A percentile compares a stretch with the other conserved stretches of the same genome.
phyloP scores from a whole-genome alignment of 495 filamentous ascomycete species.

The Tuber calosporum region DNA sequence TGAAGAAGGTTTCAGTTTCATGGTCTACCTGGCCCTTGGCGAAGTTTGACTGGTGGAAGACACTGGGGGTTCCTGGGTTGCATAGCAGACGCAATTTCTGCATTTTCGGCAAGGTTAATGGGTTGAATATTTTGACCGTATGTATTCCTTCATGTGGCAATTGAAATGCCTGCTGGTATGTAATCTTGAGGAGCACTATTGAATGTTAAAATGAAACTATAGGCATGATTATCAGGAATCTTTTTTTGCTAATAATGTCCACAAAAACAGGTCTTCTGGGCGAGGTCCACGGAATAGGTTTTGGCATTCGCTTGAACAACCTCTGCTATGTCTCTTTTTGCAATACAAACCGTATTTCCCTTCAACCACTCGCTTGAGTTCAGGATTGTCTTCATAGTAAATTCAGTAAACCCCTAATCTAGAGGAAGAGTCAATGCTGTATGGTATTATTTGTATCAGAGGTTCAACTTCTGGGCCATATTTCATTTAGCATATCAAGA shows the following conservation, averaged over 20 bases:
- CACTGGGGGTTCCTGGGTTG: neutral
- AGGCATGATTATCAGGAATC: neutral
- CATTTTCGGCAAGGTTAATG: neutral
- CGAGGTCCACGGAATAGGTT: neutral
- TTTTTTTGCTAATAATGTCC: neutral
- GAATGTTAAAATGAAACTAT: neutral
- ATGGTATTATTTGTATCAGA: neutral
- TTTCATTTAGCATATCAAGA: constrained; percentile 8
- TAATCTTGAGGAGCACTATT: too few species aligned
- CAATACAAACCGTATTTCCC: neutral
- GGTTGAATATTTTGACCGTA: neutral
- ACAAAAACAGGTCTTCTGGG: neutral
- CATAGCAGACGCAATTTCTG: too few species aligned
- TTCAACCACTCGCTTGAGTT: neutral
- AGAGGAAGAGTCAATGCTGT: too few species aligned
- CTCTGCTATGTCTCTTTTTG: neutral
- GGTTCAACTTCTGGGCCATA: constrained; percentile 6
- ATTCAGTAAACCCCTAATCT: neutral
- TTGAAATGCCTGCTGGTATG: neutral
- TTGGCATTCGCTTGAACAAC: neutral
- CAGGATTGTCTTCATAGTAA: neutral
- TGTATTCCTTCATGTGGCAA: neutral
- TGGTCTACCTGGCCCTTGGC: too few species aligned
- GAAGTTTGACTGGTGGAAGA: too few species aligned
- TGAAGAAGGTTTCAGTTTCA: too few species aligned